Conservation (phyloP, 2,329 filamentous ascomycete genomes). For the Grosmannia serpens region DNA sequence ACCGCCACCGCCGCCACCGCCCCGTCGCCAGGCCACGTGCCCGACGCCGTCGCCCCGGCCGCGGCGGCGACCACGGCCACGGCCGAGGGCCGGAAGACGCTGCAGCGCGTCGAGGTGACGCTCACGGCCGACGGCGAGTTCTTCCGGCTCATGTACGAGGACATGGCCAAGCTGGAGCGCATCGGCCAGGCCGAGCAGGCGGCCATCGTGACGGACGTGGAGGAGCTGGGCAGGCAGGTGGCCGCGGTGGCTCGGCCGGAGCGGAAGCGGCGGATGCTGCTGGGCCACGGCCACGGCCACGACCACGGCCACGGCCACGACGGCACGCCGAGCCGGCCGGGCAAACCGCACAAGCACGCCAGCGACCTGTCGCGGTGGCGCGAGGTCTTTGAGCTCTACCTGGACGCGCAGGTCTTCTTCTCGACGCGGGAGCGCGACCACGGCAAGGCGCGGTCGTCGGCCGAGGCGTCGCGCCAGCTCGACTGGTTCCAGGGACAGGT, state of each 20-base stretch:
- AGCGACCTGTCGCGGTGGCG: conserved; percentile 68
- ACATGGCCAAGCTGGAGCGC: conserved; percentile 56
- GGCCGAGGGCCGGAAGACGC: conserved; percentile 1
- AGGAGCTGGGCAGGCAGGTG: conserved; percentile 52
- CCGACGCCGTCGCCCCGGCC: neutral
- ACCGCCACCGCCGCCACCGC: neutral
- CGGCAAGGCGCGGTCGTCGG: conserved; percentile 49
- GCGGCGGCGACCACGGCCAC: neutral
- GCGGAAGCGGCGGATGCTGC: conserved; percentile 12
- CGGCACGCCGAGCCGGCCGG: conserved; percentile 25
- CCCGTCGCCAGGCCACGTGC: neutral
- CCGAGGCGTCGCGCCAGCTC: conserved; percentile 54
- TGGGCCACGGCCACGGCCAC: conserved; percentile 52
- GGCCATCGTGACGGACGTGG: conserved; percentile 51
- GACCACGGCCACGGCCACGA: conserved; percentile 28
- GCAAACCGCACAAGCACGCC: conserved; percentile 1
- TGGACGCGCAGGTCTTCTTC: conserved; percentile 73
- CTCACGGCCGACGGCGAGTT: conserved; percentile 69
- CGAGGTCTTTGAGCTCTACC: conserved; percentile 69
- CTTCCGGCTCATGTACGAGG: conserved; percentile 62
- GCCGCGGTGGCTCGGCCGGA: conserved; percentile 50
- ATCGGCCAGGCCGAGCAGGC: conserved; percentile 57
- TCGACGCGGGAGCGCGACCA: conserved; percentile 62
- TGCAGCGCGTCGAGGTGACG: conserved; percentile 55
- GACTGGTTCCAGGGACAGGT: conserved; percentile 63